Evolutionary conservation across 306 rosid species (phyloP).

Genomic region (Quercus ilex): DNA sequence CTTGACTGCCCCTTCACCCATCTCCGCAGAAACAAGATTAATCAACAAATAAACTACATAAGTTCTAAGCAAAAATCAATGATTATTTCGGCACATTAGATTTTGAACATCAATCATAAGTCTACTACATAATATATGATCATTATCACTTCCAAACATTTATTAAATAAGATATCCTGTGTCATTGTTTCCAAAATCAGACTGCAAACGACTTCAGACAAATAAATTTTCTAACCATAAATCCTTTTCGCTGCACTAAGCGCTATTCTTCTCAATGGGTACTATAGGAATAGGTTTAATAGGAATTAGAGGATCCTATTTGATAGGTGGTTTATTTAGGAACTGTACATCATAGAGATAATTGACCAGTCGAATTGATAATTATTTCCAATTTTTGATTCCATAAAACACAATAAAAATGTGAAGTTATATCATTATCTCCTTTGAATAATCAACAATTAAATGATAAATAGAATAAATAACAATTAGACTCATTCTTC

Average conservation of each 20-base stretch:
- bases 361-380: neutral
- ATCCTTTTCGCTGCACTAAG: too few species aligned
- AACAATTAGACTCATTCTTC: neutral
- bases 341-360: neutral
- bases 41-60: neutral
- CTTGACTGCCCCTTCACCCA: conserved; percentile 63
- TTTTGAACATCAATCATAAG: neutral
- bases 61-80: neutral
- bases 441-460: neutral
- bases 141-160: too few species aligned
- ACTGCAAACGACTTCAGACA: too few species aligned
- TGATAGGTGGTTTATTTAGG: too few species aligned
- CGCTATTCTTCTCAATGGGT: too few species aligned
- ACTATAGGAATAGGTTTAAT: too few species aligned
- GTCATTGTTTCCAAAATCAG: too few species aligned
- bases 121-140: too few species aligned
- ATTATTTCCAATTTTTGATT: neutral
- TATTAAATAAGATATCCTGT: too few species aligned
- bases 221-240: too few species aligned
- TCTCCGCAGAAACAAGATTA: conserved; percentile 15
- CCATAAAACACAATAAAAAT: neutral
- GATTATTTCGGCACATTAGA: neutral
- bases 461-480: neutral
- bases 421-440: neutral
- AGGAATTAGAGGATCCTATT: too few species aligned